Evolutionary conservation across 2,329 filamentous ascomycete species (phyloP).

Genomic region (Lachnum nothofagi): DNA sequence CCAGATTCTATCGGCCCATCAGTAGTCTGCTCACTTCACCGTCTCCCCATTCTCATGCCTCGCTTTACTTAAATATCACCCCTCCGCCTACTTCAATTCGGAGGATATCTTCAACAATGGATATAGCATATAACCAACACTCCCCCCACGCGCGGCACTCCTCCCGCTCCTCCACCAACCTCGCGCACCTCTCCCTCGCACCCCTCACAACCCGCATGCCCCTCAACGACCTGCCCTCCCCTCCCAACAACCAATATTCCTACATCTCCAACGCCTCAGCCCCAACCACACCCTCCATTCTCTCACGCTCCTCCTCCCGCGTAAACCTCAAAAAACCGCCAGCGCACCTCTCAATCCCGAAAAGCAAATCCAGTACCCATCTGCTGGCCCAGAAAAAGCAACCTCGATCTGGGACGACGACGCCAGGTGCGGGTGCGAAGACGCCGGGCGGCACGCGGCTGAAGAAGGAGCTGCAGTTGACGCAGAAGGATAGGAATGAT

Average conservation of each 20-base stretch:
- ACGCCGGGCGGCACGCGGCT: constrained; percentile 22
- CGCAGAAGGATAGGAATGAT: constrained; percentile 40
- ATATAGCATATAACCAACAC: constrained; percentile 57
- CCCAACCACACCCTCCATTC: constrained; percentile 58
- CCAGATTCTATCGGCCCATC: not conserved
- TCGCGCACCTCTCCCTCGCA: constrained; percentile 58
- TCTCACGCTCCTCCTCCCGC: constrained; percentile 52
- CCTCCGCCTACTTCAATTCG: too few relatives aligned
- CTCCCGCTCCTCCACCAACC: constrained; percentile 53
- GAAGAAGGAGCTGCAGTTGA: constrained; percentile 26
- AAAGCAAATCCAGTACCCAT: constrained; percentile 61
- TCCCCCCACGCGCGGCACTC: constrained; percentile 52
- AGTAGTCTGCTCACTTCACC: too few relatives aligned
- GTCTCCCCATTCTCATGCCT: too few relatives aligned
- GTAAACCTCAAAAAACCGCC: constrained; percentile 39
- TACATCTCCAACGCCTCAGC: constrained; percentile 60
- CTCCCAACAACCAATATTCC: constrained; percentile 40
- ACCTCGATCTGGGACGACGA: constrained; percentile 26
- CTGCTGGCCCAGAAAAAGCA: constrained; percentile 35
- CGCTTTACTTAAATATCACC: too few relatives aligned
- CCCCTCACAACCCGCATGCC: constrained; percentile 59
- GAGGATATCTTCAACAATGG: too few relatives aligned
- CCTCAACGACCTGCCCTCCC: constrained; percentile 47
- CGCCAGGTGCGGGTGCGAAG: too few relatives aligned
- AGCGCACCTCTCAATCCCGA: constrained; percentile 38